Evolutionary conservation across 73 alveolate species (phyloP), one percentile per base, ranked within the genome.

Genomic region (Breviolum minutum): DNA sequence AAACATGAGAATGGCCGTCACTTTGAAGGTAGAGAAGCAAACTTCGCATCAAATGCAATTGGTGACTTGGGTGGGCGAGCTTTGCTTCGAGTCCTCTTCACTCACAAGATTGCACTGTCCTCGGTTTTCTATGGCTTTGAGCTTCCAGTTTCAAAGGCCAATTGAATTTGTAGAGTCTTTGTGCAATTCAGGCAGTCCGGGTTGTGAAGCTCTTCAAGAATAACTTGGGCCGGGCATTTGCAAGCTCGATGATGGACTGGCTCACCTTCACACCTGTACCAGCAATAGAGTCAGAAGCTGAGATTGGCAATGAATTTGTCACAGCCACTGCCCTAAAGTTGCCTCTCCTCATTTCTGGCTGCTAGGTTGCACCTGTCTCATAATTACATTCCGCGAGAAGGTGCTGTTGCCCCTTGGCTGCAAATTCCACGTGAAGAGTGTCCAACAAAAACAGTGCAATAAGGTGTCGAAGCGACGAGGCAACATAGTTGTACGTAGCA

Each of bases 181-280:
- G 54, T 30, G 60, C 86, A 26, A 48, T 68, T 81, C 27, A 83
- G 96, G 96, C 96, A 16, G 98, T 92, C 63, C 98, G 98, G 40
- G 20, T 92, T 8, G 26, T 92, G 40, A 92, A 92, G 81, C 90
- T 92, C 66, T 92, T 74, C 91, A 92, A 92, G 63, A 92, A 92
- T 81, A 40, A 92, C 68, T n/a, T 92, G 80, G 98, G 98, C 26
- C 98, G 98, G 13, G 98, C 98, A 22, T 73, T 77, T 64, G 98
- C 98, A 27, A 92, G 98, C 69, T 73, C 98, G 26, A 54, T 92
- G 98, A 92, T 92, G 98, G 95, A 88, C 70, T 88, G 95, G 95
- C 95, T 88, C 70, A 88, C 85, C 12, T 29, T 30, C 63, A 88
- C 95, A 60, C 95, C 95, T 8, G 85, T 88, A 48, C 95, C 95